Evolutionary conservation across 129 eudicot genomes (phyloP).

Genomic region (Arctium minus): DNA sequence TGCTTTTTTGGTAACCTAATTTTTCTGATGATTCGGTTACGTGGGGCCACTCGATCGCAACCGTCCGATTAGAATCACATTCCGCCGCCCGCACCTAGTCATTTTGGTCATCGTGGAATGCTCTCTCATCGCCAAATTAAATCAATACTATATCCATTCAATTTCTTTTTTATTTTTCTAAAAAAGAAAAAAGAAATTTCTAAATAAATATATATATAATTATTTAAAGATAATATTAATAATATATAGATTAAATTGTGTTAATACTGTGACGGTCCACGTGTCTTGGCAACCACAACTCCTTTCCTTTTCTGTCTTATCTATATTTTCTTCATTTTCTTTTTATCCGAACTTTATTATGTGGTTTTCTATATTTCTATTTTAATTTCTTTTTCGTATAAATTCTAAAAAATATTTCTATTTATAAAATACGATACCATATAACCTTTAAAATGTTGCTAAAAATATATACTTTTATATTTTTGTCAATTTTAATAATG

Average conservation of each 20-base stretch:
- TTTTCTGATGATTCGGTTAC: constrained; percentile 11
- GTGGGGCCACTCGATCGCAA: constrained; percentile 9
- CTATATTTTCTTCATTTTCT: constrained; percentile 6
- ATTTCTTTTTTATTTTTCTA: neutral
- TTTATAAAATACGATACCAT: neutral
- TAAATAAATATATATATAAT: neutral
- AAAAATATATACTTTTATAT: no score
- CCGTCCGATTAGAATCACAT: constrained; percentile 36
- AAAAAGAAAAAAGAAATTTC: neutral
- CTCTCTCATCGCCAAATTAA: constrained; percentile 10
- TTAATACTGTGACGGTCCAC: constrained; percentile 24
- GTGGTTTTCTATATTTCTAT: constrained; percentile 24
- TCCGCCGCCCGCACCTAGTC: constrained; percentile 32
- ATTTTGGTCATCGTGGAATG: constrained; percentile 20
- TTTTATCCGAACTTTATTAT: constrained; percentile 11
- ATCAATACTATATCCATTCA: constrained; percentile 1
- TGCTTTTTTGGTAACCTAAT: constrained; percentile 30
- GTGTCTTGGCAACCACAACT: constrained; percentile 33
- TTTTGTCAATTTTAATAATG: neutral
- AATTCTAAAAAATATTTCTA: neutral
- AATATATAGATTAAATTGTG: neutral
- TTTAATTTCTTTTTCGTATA: neutral
- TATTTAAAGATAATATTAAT: neutral
- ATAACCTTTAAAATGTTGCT: neutral
- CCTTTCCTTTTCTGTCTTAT: constrained; percentile 29